These are phyloP conservation scores for Alisma plantagoaquatica DNA, from an alignment of 106 monocot genomes.

Conservation along the genomic window DNA sequence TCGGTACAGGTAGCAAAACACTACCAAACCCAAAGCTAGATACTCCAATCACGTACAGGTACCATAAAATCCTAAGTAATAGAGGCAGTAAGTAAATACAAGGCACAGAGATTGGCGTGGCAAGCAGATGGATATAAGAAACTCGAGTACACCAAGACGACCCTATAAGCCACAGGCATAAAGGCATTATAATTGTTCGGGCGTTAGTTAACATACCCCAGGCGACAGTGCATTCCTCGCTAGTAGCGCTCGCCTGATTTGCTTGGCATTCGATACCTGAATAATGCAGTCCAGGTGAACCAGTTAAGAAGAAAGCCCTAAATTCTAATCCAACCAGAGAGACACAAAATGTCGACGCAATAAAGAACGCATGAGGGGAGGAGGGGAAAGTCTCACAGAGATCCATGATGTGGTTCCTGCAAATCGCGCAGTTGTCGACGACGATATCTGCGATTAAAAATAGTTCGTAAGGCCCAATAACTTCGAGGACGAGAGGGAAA, in stretches of 20 bases:
- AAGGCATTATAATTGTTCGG: too few species aligned
- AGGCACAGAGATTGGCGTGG: too few species aligned
- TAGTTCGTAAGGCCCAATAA: too few species aligned
- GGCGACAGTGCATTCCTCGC: conserved; percentile 91
- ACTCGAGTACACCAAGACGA: too few species aligned
- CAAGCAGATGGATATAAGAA: too few species aligned
- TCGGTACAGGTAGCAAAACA: too few species aligned
- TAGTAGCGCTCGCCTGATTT: conserved; percentile 74
- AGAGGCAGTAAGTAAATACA: too few species aligned
- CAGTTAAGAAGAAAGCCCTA: neutral
- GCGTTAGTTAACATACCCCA: conserved; percentile 45
- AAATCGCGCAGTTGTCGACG: conserved; percentile 77
- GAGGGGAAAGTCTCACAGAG: conserved; percentile 40
- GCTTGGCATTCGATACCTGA: conserved; percentile 89
- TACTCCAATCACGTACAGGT: too few species aligned
- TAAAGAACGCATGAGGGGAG: neutral
- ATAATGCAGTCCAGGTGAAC: neutral
- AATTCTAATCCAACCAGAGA: conserved; percentile 6
- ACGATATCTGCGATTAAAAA: conserved; percentile 25
- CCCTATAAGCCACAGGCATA: too few species aligned
- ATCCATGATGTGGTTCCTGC: conserved; percentile 93
- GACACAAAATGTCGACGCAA: neutral
- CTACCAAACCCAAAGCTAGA: too few species aligned
- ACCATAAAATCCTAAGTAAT: too few species aligned
- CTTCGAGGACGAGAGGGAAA: too few species aligned